Base-by-base conservation (phyloP, 2,329 filamentous ascomycete genomes). In the Lecanicillium sp. region DNA sequence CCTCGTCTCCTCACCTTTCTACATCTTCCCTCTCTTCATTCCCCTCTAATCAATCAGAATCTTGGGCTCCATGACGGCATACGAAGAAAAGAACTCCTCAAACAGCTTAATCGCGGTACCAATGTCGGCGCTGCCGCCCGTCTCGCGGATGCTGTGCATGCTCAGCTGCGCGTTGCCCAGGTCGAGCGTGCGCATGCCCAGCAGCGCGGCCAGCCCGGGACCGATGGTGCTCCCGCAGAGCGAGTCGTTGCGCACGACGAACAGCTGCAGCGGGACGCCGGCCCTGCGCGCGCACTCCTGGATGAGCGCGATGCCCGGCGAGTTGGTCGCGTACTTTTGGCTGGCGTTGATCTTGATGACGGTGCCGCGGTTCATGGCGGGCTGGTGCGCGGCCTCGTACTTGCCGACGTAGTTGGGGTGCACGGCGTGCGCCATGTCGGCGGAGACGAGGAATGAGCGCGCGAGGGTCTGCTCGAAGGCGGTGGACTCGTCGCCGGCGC, bases 341-440 rank as follows among this genome's bases (percentile, higher is more conserved):
- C 97, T 98, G 54, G 93, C 93, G 64, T 98, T 98, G 74, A 98
- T 79, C 72, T 98, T 98, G 74, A 98, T 90, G 38, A 97, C 91
- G 4, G 88, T 88, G 44, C 93, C 93, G 66, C 89, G 87, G 77
- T 98, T 98, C 79, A 98, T 94, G 67, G 90, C 84, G 5, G 93
- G 93, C 55, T 87, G 81, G 70, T 98, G 93, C 58, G 88, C 86
- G 29, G 81, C 69, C 71, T 98, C 93, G 69, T 97, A 95, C 69
- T 97, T 97, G 57, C 72, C 81, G 4, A 83, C 77, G 65, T 96
- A 98, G 72, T 98, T 98, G 49, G 93, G 93, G 67, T 98, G 89
- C 12, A 98, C 84, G 5, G 86, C 86, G 71, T 98, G 93, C 1
- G 93, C 90, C 93, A 98, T 97, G 65, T 98, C 93, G 44, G 93